Evolutionary conservation across 75 land plant species (phyloP).

Genomic region (Pinus albicaulis): DNA sequence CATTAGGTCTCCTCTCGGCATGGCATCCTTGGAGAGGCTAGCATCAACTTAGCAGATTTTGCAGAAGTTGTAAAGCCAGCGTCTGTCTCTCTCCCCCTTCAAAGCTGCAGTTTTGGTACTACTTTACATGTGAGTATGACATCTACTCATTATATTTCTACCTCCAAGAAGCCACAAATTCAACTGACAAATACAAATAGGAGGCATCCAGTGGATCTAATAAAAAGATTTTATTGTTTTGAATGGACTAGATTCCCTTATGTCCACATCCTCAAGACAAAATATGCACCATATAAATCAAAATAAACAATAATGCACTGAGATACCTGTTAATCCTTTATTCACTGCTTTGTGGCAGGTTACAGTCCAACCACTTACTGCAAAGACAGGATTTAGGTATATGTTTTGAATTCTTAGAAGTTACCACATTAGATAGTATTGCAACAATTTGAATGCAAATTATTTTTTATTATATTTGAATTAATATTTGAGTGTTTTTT

Average conservation of each 20-base stretch:
- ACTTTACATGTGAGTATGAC: slow-evolving; percentile 61
- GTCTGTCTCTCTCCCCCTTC: slow-evolving; percentile 56
- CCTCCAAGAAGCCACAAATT: not conserved
- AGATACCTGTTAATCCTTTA: not conserved
- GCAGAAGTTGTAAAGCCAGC: slow-evolving; percentile 54
- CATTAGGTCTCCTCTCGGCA: slow-evolving; percentile 66
- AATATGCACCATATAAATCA: not conserved
- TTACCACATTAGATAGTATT: not conserved
- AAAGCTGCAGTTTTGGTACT: slow-evolving; percentile 51
- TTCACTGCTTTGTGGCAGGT: slow-evolving; percentile 33
- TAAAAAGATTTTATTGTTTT: not conserved
- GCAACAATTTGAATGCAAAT: not conserved
- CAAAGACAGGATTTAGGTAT: slow-evolving; percentile 76
- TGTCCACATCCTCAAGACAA: not conserved
- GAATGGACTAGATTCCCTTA: not conserved
- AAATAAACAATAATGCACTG: not conserved
- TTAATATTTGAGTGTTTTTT: not conserved
- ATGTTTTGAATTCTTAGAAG: not conserved
- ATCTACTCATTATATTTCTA: not conserved
- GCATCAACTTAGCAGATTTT: slow-evolving; percentile 71
- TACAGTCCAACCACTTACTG: slow-evolving; percentile 58
- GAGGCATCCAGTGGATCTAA: not conserved
- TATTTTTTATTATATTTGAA: not conserved
- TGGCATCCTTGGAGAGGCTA: slow-evolving; percentile 73
- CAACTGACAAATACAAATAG: slow-evolving; percentile 6